A percentile compares a stretch with the other conserved stretches of the same genome.
Conservation (phyloP, 1,139 yeast species). For the Maudiozyma humilis region DNA sequence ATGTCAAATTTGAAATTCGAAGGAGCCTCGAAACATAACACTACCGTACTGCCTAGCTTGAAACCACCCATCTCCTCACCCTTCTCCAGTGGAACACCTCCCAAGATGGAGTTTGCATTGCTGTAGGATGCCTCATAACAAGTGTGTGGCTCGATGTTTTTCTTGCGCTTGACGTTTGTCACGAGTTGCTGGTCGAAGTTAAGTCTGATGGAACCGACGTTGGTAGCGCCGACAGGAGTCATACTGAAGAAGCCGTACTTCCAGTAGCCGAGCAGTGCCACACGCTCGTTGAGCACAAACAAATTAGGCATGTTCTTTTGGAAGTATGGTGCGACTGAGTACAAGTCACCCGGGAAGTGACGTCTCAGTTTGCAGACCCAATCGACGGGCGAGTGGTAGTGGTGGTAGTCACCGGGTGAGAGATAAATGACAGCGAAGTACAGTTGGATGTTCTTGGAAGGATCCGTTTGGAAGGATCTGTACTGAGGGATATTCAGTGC, state of each 20-base stretch:
- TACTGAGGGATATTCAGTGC: slow-evolving; percentile 19
- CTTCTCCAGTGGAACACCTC: slow-evolving; percentile 81
- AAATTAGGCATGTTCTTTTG: slow-evolving; percentile 79
- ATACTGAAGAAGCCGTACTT: slow-evolving; percentile 93
- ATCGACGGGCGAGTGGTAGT: slow-evolving; percentile 91
- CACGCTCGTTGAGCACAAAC: slow-evolving; percentile 90
- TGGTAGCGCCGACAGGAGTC: slow-evolving; percentile 99
- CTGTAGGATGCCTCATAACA: slow-evolving; percentile 93
- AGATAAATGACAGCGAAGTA: slow-evolving; percentile 87
- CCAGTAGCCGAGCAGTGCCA: slow-evolving; percentile 92
- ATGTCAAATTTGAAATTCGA: slow-evolving; percentile 61
- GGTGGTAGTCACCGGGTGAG: slow-evolving; percentile 98
- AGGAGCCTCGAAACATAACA: slow-evolving; percentile 94
- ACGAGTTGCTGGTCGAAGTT: slow-evolving; percentile 87
- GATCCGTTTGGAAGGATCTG: slow-evolving; percentile 14
- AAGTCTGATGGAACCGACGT: slow-evolving; percentile 89
- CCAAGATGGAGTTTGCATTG: slow-evolving; percentile 67
- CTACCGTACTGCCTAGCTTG: slow-evolving; percentile 91
- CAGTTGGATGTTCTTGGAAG: slow-evolving; percentile 43
- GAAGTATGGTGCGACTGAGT: slow-evolving; percentile 94
- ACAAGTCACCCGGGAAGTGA: slow-evolving; percentile 92
- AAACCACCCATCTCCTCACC: slow-evolving; percentile 98
- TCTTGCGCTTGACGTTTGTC: slow-evolving; percentile 46
- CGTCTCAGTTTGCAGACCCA: slow-evolving; percentile 94
- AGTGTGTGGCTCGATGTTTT: slow-evolving; percentile 50